These are phyloP conservation scores for Aspergillus fischeri DNA, from an alignment of 2,329 filamentous ascomycete genomes.

Conservation along the genomic window DNA sequence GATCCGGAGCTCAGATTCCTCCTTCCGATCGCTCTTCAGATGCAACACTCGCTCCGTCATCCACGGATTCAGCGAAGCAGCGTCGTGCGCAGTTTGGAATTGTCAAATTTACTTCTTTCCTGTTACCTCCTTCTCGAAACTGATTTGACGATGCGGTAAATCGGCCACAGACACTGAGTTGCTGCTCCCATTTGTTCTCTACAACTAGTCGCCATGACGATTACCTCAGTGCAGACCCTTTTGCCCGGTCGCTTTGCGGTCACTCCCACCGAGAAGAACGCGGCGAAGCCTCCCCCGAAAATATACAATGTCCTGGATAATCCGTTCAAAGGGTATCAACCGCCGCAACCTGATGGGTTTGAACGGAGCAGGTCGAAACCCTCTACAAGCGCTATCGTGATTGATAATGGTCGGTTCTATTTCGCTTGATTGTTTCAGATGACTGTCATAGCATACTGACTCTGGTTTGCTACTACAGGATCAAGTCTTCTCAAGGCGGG, in stretches of 20 bases:
- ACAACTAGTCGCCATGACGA: slow-evolving; percentile 37
- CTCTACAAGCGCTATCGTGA: slow-evolving; percentile 75
- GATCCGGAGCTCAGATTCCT: slow-evolving; percentile 6
- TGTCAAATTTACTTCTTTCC: neutral
- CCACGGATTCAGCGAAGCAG: neutral
- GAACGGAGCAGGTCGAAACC: slow-evolving; percentile 59
- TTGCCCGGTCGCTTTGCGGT: slow-evolving; percentile 35
- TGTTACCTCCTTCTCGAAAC: slow-evolving; percentile 2
- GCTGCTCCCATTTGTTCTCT: slow-evolving; percentile 16
- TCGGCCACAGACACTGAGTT: slow-evolving; percentile 2
- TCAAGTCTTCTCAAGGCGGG: slow-evolving; percentile 86
- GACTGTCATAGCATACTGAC: neutral
- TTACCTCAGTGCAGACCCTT: slow-evolving; percentile 37
- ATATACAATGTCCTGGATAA: slow-evolving; percentile 54
- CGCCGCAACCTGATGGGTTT: slow-evolving; percentile 64
- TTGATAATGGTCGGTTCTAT: slow-evolving; percentile 79
- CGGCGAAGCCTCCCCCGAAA: slow-evolving; percentile 52
- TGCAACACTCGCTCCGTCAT: neutral
- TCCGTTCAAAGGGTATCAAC: slow-evolving; percentile 57
- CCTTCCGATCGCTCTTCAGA: slow-evolving; percentile 3
- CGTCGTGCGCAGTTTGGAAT: neutral
- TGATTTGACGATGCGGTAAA: slow-evolving; percentile 19
- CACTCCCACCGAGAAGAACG: slow-evolving; percentile 44
- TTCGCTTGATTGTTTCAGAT: neutral
- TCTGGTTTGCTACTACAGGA: slow-evolving; percentile 50